Evolutionary conservation across 805 yeast species (phyloP).

Genomic region (Sugiyamaella floridensis): DNA sequence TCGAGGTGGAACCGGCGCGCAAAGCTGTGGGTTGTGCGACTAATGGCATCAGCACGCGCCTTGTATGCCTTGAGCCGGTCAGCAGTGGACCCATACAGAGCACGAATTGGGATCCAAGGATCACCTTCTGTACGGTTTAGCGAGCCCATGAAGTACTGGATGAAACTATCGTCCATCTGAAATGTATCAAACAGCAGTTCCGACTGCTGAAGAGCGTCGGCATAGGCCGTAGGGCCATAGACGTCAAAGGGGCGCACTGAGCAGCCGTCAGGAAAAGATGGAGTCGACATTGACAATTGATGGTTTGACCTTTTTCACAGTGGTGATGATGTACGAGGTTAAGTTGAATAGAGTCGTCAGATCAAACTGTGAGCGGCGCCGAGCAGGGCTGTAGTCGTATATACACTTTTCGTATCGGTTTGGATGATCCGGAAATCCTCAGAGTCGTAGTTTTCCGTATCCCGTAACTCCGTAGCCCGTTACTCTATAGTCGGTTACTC

Average conservation of each 20-base stretch:
- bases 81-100: constrained; percentile 1
- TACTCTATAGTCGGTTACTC: too few species aligned
- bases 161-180: constrained; percentile 8
- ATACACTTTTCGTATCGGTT: too few species aligned
- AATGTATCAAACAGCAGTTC: constrained; percentile 11
- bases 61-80: constrained; percentile 7
- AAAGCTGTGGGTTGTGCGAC: constrained; percentile 5
- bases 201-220: not conserved
- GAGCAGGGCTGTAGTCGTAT: too few species aligned
- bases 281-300: too few species aligned
- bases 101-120: not conserved
- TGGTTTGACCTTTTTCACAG: too few species aligned
- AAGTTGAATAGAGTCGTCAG: too few species aligned
- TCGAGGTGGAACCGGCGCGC: constrained; percentile 4
- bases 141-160: constrained; percentile 8
- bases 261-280: not conserved
- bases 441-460: too few species aligned
- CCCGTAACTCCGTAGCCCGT: too few species aligned
- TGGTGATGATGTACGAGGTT: too few species aligned
- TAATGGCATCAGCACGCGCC: constrained; percentile 4
- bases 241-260: not conserved
- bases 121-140: constrained; percentile 2
- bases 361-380: too few species aligned
- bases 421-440: too few species aligned
- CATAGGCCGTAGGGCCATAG: not conserved